Evolutionary conservation across 495 filamentous ascomycete species (phyloP).

Genomic region (Bacidia gigantensis): DNA sequence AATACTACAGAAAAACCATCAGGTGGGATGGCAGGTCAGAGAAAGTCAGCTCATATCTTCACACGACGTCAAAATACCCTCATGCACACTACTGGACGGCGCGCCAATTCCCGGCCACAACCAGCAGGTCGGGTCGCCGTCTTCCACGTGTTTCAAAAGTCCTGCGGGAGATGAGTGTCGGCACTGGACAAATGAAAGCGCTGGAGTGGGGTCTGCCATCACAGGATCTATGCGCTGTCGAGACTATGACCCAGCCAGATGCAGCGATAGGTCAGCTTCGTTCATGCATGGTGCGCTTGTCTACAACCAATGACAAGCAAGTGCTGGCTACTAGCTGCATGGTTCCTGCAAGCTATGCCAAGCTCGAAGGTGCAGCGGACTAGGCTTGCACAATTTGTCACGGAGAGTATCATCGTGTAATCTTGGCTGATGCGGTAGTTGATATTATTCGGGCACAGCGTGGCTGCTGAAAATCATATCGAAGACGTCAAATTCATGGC

Average conservation of each 20-base stretch:
- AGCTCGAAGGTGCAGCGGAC: neutral
- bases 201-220: neutral
- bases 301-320: neutral
- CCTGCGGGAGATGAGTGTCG: neutral
- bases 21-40: too few species aligned
- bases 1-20: too few species aligned
- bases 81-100: neutral
- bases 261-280: neutral
- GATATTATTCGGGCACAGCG: neutral
- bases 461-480: too few species aligned
- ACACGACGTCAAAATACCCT: slow-evolving; percentile 3
- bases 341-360: neutral
- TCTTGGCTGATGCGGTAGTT: neutral
- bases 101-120: slow-evolving; percentile 2
- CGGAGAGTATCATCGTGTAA: neutral
- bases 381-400: neutral
- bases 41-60: too few species aligned
- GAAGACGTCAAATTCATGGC: too few species aligned
- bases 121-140: slow-evolving; percentile 1
- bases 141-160: slow-evolving; percentile 1
- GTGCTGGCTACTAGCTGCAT: neutral
- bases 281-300: neutral
- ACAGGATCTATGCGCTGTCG: neutral
- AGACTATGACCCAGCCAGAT: neutral
- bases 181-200: neutral